These are phyloP conservation scores for Komagataella populi DNA, from an alignment of 805 yeast species.

Conservation along the genomic window DNA sequence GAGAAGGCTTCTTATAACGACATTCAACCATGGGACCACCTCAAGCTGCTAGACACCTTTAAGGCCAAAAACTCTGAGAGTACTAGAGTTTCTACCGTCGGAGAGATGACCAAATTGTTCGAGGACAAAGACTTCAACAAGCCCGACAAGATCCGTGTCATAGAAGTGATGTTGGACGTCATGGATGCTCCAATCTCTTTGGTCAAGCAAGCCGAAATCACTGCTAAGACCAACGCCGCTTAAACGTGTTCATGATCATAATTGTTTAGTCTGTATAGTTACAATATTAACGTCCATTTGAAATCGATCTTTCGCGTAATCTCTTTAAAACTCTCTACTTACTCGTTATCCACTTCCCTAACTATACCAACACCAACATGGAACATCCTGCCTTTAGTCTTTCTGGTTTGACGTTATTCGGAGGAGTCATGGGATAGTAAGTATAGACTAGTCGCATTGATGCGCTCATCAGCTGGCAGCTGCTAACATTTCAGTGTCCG, in stretches of 20 bases:
- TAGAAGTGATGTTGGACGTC: slow-evolving; percentile 55
- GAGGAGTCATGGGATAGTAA: slow-evolving; percentile 18
- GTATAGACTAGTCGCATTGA: background rate
- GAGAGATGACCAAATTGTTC: slow-evolving; percentile 42
- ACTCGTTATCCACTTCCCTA: background rate
- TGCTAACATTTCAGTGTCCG: slow-evolving; percentile 13
- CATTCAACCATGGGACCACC: slow-evolving; percentile 59
- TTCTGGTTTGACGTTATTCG: slow-evolving; percentile 15
- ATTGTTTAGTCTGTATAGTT: background rate
- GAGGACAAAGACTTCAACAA: slow-evolving; percentile 31
- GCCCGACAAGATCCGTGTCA: slow-evolving; percentile 46
- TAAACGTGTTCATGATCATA: slow-evolving; percentile 1
- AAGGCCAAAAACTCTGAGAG: slow-evolving; percentile 41
- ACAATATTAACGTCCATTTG: background rate
- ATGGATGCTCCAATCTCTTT: slow-evolving; percentile 61
- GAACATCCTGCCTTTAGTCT: slow-evolving; percentile 16
- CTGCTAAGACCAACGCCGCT: slow-evolving; percentile 18
- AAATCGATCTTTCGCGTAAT: slow-evolving; percentile 3
- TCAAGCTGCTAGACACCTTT: slow-evolving; percentile 41
- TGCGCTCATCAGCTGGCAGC: background rate
- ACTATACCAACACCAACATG: slow-evolving; percentile 1
- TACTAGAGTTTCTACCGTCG: slow-evolving; percentile 36
- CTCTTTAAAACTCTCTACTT: background rate
- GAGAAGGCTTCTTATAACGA: slow-evolving; percentile 49
- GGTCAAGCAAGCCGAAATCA: slow-evolving; percentile 50